Evolutionary conservation across 208 protist genomes (phyloP), one percentile per base, ranked within the genome.

Genomic region (Leishmania martiniquensis): DNA sequence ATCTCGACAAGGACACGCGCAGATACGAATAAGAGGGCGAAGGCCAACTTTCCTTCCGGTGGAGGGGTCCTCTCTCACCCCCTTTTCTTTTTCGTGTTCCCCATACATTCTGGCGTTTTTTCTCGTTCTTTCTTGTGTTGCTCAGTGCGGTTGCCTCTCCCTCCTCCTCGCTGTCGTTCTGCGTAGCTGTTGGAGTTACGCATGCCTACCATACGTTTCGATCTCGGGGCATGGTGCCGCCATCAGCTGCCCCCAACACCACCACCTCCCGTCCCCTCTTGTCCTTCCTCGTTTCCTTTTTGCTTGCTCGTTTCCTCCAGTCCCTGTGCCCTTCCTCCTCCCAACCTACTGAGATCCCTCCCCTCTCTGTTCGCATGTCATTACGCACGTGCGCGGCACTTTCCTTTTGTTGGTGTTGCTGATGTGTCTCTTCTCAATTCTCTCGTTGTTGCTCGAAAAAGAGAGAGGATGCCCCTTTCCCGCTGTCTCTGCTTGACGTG

Each of bases 21-120:
- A 42, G 34, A 66, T 34, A 9, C 63, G 29, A 44, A 3, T 25
- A 68, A 29, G 20, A 68, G 29, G 22, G 7, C 37, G 10, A 68
- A 17, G 39, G 63, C 17, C 4, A 45, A 15, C 17, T 45, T 68
- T 49, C 37, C 60, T 66, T 66, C 60, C 34, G 34, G 34, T n/a
- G n/a, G n/a, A n/a, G n/a, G n/a, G n/a, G 60, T 22, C 63, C 39
- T 68, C 63, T 68, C 34, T 47, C 63, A 42, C 39, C 25, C 63
- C 47, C 20, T 17, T 34, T 7, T 44, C 29, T 44, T 34, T 20
- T n/a, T n/a, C n/a, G n/a, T n/a, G n/a, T n/a, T n/a, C n/a, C n/a
- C n/a, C n/a, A n/a, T n/a, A n/a, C n/a, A n/a, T n/a, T n/a, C n/a
- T n/a, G n/a, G n/a, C n/a, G n/a, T n/a, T n/a, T n/a, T n/a, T n/a